Conservation (phyloP, 768 basidiomycete genomes). For the Russula olivacea region DNA sequence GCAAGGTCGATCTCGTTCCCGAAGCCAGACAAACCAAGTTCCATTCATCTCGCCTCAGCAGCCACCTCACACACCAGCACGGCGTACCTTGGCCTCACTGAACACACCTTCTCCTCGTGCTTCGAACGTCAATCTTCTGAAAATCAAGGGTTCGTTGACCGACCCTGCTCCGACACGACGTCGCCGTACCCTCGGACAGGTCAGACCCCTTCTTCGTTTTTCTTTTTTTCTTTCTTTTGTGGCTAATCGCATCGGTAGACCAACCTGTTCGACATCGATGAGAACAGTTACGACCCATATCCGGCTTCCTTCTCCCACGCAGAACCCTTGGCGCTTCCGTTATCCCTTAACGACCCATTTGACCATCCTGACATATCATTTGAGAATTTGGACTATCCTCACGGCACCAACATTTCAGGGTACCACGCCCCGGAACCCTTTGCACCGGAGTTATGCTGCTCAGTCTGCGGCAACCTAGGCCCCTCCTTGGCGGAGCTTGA, state of each 20-base stretch:
- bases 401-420: slow-evolving; percentile 20
- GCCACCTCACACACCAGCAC: slow-evolving; percentile 32
- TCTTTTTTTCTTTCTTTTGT: slow-evolving; percentile 19
- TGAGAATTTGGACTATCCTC: slow-evolving; percentile 31
- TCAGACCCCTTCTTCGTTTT: slow-evolving; percentile 26
- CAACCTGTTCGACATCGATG: slow-evolving; percentile 70
- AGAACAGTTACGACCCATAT: slow-evolving; percentile 55
- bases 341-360: slow-evolving; percentile 42
- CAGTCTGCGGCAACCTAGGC: slow-evolving; percentile 52
- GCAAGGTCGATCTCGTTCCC: slow-evolving; percentile 29
- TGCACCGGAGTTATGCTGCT: slow-evolving; percentile 40
- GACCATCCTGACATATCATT: slow-evolving; percentile 29
- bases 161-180: slow-evolving; percentile 57
- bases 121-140: slow-evolving; percentile 47
- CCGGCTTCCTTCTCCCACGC: slow-evolving; percentile 35
- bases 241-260: slow-evolving; percentile 30
- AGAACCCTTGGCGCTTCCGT: slow-evolving; percentile 31
- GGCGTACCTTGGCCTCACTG: slow-evolving; percentile 36
- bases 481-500: slow-evolving; percentile 57
- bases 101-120: slow-evolving; percentile 68
- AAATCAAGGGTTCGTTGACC: slow-evolving; percentile 64
- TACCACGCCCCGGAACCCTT: slow-evolving; percentile 27
- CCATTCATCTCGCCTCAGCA: slow-evolving; percentile 29
- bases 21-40: slow-evolving; percentile 28
- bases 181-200: slow-evolving; percentile 38